Evolutionary conservation across 2,329 filamentous ascomycete genomes (phyloP).

Genomic region (Hymenotorrendiella dingleyae): DNA sequence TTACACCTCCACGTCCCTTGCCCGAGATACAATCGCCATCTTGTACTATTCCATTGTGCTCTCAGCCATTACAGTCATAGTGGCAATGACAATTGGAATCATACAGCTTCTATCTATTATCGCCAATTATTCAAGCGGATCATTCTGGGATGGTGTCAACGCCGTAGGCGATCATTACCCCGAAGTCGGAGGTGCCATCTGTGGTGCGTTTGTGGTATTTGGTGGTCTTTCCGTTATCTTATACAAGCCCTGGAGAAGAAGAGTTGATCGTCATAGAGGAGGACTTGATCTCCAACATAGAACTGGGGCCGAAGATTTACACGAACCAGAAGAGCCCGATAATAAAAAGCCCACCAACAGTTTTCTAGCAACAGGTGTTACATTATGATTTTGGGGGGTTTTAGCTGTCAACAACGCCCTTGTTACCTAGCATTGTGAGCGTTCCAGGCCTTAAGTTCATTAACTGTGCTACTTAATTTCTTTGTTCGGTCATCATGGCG

Average conservation of each 20-base stretch:
- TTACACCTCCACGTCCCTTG: conserved; percentile 75
- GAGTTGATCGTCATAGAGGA: conserved; percentile 34
- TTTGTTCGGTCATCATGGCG: too few species aligned
- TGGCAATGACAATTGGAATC: conserved; percentile 63
- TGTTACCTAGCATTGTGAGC: too few species aligned
- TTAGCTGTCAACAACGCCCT: too few species aligned
- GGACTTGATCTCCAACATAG: too few species aligned
- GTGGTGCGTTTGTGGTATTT: conserved; percentile 74
- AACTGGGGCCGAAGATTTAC: too few species aligned
- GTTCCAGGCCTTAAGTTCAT: too few species aligned
- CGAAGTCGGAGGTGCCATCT: conserved; percentile 80
- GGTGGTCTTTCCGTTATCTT: conserved; percentile 57
- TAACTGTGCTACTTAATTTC: too few species aligned
- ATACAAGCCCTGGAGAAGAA: conserved; percentile 73
- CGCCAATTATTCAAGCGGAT: conserved; percentile 66
- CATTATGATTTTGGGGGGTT: too few species aligned
- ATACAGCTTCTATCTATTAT: conserved; percentile 78
- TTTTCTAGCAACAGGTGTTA: too few species aligned
- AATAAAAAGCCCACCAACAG: too few species aligned
- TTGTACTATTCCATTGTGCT: conserved; percentile 70
- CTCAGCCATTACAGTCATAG: conserved; percentile 31
- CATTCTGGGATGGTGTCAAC: conserved; percentile 87
- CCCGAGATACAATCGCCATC: conserved; percentile 79
- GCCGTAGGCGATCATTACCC: conserved; percentile 75
- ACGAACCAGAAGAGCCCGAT: too few species aligned